phyloP scores from a whole-genome alignment of 176 grass and related monocot species.

The Pontederia crassipes region DNA sequence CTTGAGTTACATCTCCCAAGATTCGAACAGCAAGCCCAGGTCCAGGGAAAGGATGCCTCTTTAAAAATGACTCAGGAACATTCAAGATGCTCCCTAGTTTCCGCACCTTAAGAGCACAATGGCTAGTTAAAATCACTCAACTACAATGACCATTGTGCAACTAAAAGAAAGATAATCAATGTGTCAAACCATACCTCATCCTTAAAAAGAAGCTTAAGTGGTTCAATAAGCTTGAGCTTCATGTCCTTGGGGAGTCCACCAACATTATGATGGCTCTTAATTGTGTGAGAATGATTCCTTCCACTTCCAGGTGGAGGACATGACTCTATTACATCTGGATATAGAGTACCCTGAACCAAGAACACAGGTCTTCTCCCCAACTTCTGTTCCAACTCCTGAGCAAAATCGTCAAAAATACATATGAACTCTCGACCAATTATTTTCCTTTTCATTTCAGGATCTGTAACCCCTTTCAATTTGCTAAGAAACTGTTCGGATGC shows the following conservation, averaged over 20 bases:
- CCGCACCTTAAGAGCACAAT: slow-evolving; percentile 38
- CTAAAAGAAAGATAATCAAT: background rate
- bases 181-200: slow-evolving; percentile 42
- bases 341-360: slow-evolving; percentile 83
- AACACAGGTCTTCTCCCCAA: slow-evolving; percentile 52
- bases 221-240: slow-evolving; percentile 80
- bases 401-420: slow-evolving; percentile 78
- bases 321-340: slow-evolving; percentile 91
- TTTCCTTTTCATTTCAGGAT: slow-evolving; percentile 86
- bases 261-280: slow-evolving; percentile 92
- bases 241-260: slow-evolving; percentile 84
- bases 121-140: background rate
- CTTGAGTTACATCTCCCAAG: slow-evolving; percentile 76
- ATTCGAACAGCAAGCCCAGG: slow-evolving; percentile 88
- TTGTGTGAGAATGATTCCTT: slow-evolving; percentile 76
- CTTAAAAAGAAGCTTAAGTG: slow-evolving; percentile 82
- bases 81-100: slow-evolving; percentile 71
- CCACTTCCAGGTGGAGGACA: slow-evolving; percentile 76
- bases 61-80: slow-evolving; percentile 85
- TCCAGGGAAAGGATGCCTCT: slow-evolving; percentile 90
- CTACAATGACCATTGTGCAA: background rate
- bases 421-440: slow-evolving; percentile 87
- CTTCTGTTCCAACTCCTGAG: slow-evolving; percentile 42
- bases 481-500: slow-evolving; percentile 79
- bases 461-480: slow-evolving; percentile 58